Conservation (phyloP, 2,329 filamentous ascomycete genomes). For the Colletotrichum noveboracense region DNA sequence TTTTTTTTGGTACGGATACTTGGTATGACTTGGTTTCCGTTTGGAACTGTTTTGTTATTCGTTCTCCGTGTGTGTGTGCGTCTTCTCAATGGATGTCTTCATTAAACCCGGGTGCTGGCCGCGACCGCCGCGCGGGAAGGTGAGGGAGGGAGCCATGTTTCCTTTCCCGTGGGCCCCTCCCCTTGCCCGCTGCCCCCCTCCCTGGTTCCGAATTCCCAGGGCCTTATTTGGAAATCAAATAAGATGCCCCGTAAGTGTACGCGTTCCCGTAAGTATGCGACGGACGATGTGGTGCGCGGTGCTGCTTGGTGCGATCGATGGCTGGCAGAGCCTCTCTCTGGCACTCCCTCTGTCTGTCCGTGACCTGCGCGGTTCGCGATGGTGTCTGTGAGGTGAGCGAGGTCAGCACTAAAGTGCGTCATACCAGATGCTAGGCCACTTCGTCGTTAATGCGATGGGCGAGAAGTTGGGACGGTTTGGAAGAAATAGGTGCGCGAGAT, state of each 20-base stretch:
- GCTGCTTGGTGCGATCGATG: background rate
- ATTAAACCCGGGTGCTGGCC: background rate
- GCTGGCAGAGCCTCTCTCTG: background rate
- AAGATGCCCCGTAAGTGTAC: background rate
- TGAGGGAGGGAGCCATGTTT: conserved; percentile 2
- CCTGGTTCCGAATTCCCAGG: background rate
- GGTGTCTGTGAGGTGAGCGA: background rate
- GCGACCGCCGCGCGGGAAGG: background rate
- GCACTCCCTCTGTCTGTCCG: background rate
- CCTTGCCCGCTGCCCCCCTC: background rate
- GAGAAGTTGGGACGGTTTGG: background rate
- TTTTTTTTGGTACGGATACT: background rate
- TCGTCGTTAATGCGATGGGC: background rate
- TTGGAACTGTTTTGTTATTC: background rate
- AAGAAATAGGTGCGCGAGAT: background rate
- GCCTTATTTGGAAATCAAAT: background rate
- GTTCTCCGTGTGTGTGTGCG: background rate
- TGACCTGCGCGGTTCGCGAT: background rate
- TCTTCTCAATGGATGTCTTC: background rate
- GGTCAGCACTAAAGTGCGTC: background rate
- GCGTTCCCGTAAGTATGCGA: background rate
- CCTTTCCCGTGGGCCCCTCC: background rate
- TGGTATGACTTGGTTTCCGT: background rate
- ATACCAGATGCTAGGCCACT: background rate
- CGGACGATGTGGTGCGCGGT: background rate